Evolutionary conservation across 2,329 filamentous ascomycete genomes (phyloP), one percentile per base, ranked within the genome.

Genomic region (Talaromyces rugulosus): DNA sequence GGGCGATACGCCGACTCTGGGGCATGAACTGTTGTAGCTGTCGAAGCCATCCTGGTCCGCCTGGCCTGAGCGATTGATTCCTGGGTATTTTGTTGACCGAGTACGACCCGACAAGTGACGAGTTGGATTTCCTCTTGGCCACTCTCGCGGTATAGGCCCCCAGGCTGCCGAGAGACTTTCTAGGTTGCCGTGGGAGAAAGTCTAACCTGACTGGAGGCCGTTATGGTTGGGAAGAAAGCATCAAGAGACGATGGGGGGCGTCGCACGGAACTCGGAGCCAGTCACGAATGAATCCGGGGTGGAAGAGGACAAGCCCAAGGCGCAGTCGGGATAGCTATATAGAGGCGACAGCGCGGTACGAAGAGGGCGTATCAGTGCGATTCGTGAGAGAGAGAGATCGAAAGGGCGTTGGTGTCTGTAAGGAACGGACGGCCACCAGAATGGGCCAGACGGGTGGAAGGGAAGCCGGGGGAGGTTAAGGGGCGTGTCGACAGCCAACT

Each of bases 351-450:
- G 8, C 18, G 44, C 18, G 23, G 28, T 23, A 12, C 50, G 50
- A 53, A 16, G 50, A 53, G 12, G 27, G 28, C 1, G 28, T 12
- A 12, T 53, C 30, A 7, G 27, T 30, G 16, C 16, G 50, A 18
- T 28, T 11, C 14, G 50, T 53, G 27, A 12, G 33, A 42, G n/a
- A 42, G n/a, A 36, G 54, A n/a, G 23, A 44, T 12, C 30, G 53
- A 16, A n/a, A 55, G 11, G 33, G 33, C 4, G 14, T 28, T 54
- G 6, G 7, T 54, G 59, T 52, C 55, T 36, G 64, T 74, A 75
- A 75, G 69, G 73, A 75, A 69, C 71, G 73, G 73, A 75, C 73
- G 73, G 72, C 73, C 73, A 74, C 71, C 65, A 71, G 62, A 58
- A 66, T 61, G 68, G 71, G 67, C 71, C 71, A 62, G 36, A 56